These are phyloP conservation scores for Poronia punctata DNA, from an alignment of 495 filamentous ascomycete genomes.

Conservation along the genomic window DNA sequence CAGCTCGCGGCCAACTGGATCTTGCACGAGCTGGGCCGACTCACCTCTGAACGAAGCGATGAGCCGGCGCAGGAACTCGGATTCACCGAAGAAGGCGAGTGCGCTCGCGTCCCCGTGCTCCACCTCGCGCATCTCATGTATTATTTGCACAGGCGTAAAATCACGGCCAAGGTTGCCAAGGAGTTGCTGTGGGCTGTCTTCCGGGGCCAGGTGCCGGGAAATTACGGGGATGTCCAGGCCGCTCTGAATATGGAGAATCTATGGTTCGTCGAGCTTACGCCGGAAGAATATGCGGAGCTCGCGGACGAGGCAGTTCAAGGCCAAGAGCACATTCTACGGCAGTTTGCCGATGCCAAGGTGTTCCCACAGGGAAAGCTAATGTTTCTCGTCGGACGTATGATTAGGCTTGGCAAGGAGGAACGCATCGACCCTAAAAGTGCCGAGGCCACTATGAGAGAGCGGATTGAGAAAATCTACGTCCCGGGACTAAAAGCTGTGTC, in stretches of 20 bases:
- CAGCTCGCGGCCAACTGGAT: conserved; percentile 61
- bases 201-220: conserved; percentile 31
- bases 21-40: conserved; percentile 80
- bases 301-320: conserved; percentile 43
- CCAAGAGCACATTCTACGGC: conserved; percentile 55
- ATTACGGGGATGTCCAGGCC: conserved; percentile 44
- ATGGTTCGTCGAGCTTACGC: conserved; percentile 54
- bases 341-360: conserved; percentile 59
- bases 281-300: conserved; percentile 52
- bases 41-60: conserved; percentile 36
- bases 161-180: conserved; percentile 74
- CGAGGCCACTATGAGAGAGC: conserved; percentile 52
- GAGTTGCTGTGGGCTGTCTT: conserved; percentile 58
- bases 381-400: conserved; percentile 89
- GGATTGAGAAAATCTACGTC: conserved; percentile 36
- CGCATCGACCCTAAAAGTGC: conserved; percentile 71
- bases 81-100: conserved; percentile 34
- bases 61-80: conserved; percentile 29
- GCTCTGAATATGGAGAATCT: conserved; percentile 62
- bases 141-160: conserved; percentile 54
- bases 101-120: conserved; percentile 46
- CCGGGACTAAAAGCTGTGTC: conserved; percentile 9
- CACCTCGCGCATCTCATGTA: conserved; percentile 62
- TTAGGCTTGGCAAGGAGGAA: conserved; percentile 66
- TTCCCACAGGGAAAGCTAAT: conserved; percentile 65